Evolutionary conservation across 2,329 filamentous ascomycete genomes (phyloP), one percentile per base, ranked within the genome.

Genomic region (Coniochaeta hoffmannii): DNA sequence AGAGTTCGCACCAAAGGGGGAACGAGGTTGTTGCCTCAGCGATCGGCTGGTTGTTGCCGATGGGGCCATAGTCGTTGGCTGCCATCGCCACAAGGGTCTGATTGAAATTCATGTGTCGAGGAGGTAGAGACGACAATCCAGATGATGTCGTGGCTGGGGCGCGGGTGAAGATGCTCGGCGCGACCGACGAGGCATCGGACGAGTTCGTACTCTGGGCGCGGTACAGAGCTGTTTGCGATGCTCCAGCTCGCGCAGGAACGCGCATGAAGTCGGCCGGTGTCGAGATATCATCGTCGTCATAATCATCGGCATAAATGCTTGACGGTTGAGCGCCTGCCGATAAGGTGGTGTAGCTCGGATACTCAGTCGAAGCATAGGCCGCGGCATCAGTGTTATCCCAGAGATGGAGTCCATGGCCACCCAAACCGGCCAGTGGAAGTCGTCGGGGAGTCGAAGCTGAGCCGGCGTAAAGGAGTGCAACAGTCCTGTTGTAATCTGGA

Each of bases 1-100:
- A 56, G 34, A 80, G 77, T 55, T 82, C 79, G 67, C 77, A 81
- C 12, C 71, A 71, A 22, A 78, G 66, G 53, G 51, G 53, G 30
- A 56, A 58, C 19, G 53, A 49, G 14, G 22, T 53, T 53, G 53
- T 3, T 24, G 5, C 24, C 9, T 19, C n/a, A 28, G 22, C 8
- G 10, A 28, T 15, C 12, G 41, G 24, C 12, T 5, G 41, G 10
- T 6, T 15, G 24, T 46, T 10, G 31, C 31, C 22, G 10, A 24
- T 17, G 38, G 30, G 12, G 7, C 7, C 19, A 26, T 24, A 26
- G 38, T 44, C 19, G 38, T 2, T 19, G 2, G 38, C 4, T 26
- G 38, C 19, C 19, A 5, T 14, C 1, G 19, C 22, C 26, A 22
- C 9, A 12, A 50, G 49, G 46, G 41, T 17, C 41, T 24, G 41